Evolutionary conservation across 2,329 filamentous ascomycete genomes (phyloP).

Genomic region (Alternaria sp.): DNA sequence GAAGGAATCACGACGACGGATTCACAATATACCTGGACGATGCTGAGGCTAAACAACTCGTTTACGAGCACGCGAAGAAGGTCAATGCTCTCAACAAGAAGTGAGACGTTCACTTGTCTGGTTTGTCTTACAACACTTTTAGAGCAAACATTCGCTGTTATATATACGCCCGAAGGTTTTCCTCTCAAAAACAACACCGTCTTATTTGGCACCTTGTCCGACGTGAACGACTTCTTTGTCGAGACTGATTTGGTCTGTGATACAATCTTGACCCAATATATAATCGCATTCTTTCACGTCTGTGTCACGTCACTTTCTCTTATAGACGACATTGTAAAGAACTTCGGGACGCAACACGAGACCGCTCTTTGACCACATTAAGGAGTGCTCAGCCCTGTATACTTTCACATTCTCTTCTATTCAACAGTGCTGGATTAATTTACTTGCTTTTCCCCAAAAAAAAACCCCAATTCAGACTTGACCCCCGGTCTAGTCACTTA

Average conservation of each 20-base stretch:
- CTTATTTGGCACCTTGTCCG: neutral
- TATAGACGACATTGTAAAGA: neutral
- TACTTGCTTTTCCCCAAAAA: neutral
- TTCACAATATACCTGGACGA: constrained; percentile 65
- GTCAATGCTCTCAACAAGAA: constrained; percentile 1
- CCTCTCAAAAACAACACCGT: neutral
- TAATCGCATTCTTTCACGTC: neutral
- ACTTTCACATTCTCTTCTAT: neutral
- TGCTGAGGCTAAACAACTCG: constrained; percentile 7
- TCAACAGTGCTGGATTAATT: neutral
- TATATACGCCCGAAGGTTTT: neutral
- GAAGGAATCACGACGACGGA: constrained; percentile 64
- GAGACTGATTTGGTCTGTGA: neutral
- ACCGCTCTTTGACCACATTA: neutral
- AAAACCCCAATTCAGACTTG: neutral
- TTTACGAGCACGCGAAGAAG: constrained; percentile 4
- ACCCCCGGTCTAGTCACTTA: neutral
- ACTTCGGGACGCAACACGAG: neutral
- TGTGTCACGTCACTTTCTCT: neutral
- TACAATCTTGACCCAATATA: neutral
- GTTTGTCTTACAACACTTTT: neutral
- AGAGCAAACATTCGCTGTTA: neutral
- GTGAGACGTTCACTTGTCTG: neutral
- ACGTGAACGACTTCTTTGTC: neutral
- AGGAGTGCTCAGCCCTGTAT: neutral